These are phyloP conservation scores for Stagonosporopsis cucurbitacearum DNA, from an alignment of 2,329 filamentous ascomycete genomes.

Conservation along the genomic window DNA sequence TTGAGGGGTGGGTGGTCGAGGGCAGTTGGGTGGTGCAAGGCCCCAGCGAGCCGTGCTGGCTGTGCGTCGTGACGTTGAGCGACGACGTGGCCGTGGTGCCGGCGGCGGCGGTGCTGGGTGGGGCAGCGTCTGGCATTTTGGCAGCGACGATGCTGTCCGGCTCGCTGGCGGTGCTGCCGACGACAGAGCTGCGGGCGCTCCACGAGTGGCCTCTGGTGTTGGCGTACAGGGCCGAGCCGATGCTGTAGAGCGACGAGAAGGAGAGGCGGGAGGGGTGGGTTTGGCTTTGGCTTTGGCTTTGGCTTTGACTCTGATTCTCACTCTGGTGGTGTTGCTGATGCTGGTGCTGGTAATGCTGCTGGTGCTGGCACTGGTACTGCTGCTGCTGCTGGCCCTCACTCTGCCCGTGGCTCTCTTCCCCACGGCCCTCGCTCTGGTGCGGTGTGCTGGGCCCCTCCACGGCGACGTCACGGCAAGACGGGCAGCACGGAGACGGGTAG, in stretches of 20 bases:
- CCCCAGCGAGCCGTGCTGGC: constrained; percentile 51
- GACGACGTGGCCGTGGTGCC: constrained; percentile 54
- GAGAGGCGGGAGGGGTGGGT: no score
- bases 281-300: no score
- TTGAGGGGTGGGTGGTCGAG: constrained; percentile 9
- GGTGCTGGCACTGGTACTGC: no score
- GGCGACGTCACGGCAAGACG: constrained; percentile 55
- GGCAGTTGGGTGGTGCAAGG: constrained; percentile 44
- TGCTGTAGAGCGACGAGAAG: constrained; percentile 74
- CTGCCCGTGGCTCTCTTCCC: no score
- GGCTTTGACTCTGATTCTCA: no score
- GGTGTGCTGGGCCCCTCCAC: constrained; percentile 57
- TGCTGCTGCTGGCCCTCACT: no score
- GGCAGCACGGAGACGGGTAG: constrained; percentile 32
- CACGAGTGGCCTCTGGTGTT: constrained; percentile 60
- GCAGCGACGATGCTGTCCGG: constrained; percentile 42
- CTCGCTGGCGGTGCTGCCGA: constrained; percentile 56
- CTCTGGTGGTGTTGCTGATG: no score
- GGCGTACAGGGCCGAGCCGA: constrained; percentile 64
- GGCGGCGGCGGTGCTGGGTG: constrained; percentile 36
- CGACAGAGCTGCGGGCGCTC: constrained; percentile 55
- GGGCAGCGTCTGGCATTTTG: constrained; percentile 33
- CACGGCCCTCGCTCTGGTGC: no score
- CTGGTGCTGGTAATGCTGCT: no score
- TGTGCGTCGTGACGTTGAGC: constrained; percentile 53